Base-by-base conservation (phyloP, 1,139 yeast genomes). In the Hanseniaspora uvarum region DNA sequence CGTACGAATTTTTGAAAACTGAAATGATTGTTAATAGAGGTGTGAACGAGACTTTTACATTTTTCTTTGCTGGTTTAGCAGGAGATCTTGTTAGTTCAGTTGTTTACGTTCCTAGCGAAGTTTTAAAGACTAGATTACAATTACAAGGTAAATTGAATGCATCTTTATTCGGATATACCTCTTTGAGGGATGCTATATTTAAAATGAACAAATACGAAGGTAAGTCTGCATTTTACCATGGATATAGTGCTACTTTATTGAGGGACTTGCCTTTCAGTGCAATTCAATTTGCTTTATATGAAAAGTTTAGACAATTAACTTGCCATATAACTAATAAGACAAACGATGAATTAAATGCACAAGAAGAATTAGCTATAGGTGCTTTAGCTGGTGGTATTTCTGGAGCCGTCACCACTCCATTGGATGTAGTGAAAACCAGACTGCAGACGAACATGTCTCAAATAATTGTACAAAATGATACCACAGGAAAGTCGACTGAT, bases 341-440 rank as follows among this genome's bases (percentile, higher is more conserved):
- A 37, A 61, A 58, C 21, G 69, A 70, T 21, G 80, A 78, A 46
- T 68, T 84, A 54, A 79, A 88, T 0, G 71, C 83, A 4, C 56
- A 71, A 3, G 68, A 76, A 31, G 98, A 92, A 68, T 70, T 92
- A 37, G 61, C 77, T 16, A 87, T 96, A 0, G 98, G 98, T 55
- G 97, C 96, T 0, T 80, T 87, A 0, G 98, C 98, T 1, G 99
- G 99, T 59, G 97, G 96, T 1, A 71, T 89, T 40, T 95, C 98
- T 0, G 98, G 98, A 1, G 78, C 80, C 0, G 62, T 81, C 8
- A 86, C 94, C 1, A 85, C 94, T 0, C 94, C 94, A 0, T 70
- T 88, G 58, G 98, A 92, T 64, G 98, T 92, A 33, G 83, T 94
- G 52, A 92, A 92, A 68, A 92, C 99, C 1, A 75, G 97, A 61